Percentiles rank a stretch among this genome's conserved stretches.
Evolutionary conservation across 768 basidiomycete species (phyloP).

Genomic region (Russula abietina): DNA sequence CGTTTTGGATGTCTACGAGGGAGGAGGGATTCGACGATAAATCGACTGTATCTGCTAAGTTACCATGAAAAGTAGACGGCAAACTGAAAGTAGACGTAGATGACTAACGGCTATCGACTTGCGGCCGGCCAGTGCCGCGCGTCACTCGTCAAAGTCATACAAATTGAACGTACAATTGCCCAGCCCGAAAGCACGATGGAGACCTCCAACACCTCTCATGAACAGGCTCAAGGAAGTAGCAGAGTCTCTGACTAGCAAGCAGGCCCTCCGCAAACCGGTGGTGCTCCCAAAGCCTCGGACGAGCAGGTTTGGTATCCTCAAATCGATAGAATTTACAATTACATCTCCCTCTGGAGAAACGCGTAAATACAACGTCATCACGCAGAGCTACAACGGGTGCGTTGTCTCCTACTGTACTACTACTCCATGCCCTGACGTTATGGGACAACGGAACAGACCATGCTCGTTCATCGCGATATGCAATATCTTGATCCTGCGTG

Average conservation of each 20-base stretch:
- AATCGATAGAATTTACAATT: slow-evolving; percentile 57
- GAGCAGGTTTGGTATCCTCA: slow-evolving; percentile 75
- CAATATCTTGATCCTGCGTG: slow-evolving; percentile 86
- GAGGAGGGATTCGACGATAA: background rate
- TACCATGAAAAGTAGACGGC: no score
- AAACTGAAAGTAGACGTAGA: no score
- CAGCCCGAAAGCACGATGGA: background rate
- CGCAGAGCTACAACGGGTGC: slow-evolving; percentile 80
- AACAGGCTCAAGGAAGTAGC: background rate
- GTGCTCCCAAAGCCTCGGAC: slow-evolving; percentile 20
- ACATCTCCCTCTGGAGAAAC: slow-evolving; percentile 29
- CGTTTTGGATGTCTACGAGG: background rate
- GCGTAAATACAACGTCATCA: slow-evolving; percentile 55
- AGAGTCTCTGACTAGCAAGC: background rate
- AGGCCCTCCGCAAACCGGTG: background rate
- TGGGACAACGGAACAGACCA: slow-evolving; percentile 41
- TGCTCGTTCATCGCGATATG: slow-evolving; percentile 91
- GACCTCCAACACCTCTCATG: background rate
- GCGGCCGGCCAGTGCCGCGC: no score
- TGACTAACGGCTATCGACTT: no score
- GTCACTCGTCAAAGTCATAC: background rate
- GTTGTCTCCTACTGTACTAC: slow-evolving; percentile 28
- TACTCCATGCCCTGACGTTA: background rate
- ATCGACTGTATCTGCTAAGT: no score
- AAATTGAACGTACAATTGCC: background rate